Conservation (phyloP, 257 asterid genomes). For the Lantana camara region DNA sequence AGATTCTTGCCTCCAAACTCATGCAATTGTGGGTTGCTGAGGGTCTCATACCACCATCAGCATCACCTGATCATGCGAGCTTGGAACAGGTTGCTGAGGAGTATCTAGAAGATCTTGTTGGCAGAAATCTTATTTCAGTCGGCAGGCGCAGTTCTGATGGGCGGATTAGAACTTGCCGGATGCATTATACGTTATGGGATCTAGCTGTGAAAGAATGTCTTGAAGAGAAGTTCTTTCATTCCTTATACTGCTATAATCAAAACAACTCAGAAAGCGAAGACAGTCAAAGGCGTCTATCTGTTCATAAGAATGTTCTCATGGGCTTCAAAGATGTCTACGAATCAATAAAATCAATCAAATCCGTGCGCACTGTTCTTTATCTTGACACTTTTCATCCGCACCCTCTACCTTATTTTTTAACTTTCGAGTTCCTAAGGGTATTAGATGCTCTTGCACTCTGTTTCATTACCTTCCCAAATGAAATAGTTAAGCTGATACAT, state of each 20-base stretch:
- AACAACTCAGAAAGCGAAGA: background rate
- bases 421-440: slow-evolving; percentile 34
- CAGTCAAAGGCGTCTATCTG: slow-evolving; percentile 20
- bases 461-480: slow-evolving; percentile 35
- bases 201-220: slow-evolving; percentile 21
- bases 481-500: slow-evolving; percentile 24
- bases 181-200: slow-evolving; percentile 33
- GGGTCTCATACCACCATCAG: slow-evolving; percentile 22
- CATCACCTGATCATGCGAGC: background rate
- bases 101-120: slow-evolving; percentile 23
- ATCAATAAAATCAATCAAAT: background rate
- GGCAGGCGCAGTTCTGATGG: slow-evolving; percentile 15
- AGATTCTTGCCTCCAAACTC: slow-evolving; percentile 33
- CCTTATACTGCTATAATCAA: slow-evolving; percentile 3
- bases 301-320: slow-evolving; percentile 36
- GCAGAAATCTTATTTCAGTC: slow-evolving; percentile 24
- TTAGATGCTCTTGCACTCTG: slow-evolving; percentile 37
- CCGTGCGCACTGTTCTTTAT: slow-evolving; percentile 29
- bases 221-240: slow-evolving; percentile 29
- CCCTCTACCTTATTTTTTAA: slow-evolving; percentile 25
- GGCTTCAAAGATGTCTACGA: slow-evolving; percentile 29
- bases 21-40: slow-evolving; percentile 44
- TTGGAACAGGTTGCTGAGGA: slow-evolving; percentile 22
- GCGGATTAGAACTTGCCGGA: slow-evolving; percentile 17
- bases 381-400: slow-evolving; percentile 34